A percentile compares a stretch with the other conserved stretches of the same genome.
These are phyloP conservation scores for Penicillium sp. DNA, from an alignment of 2,329 filamentous ascomycete species.

Conservation along the genomic window DNA sequence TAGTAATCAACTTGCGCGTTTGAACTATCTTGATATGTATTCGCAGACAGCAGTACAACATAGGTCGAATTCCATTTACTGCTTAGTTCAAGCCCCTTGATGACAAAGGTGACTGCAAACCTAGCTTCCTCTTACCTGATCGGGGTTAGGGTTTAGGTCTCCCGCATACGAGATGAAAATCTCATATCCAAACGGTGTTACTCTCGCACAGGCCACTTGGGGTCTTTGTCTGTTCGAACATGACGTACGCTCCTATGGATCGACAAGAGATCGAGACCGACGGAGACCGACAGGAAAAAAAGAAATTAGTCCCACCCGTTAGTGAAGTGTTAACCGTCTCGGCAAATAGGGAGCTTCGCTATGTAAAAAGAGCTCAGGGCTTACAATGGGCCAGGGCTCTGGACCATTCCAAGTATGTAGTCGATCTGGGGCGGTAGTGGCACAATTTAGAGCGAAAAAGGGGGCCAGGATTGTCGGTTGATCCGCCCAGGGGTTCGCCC, in stretches of 20 bases:
- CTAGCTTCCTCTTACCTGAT: constrained; percentile 1
- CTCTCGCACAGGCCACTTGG: constrained; percentile 19
- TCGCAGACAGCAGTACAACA: not conserved
- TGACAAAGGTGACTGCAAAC: not conserved
- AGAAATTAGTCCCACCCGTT: not conserved
- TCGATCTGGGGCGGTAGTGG: constrained; percentile 30
- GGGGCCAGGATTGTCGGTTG: constrained; percentile 22
- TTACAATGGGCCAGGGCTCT: not conserved
- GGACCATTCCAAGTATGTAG: constrained; percentile 10
- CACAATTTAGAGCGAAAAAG: constrained; percentile 17
- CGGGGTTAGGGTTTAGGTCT: not conserved
- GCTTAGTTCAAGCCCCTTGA: not conserved
- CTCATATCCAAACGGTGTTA: constrained; percentile 14
- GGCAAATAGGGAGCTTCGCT: not conserved
- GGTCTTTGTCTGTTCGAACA: constrained; percentile 3
- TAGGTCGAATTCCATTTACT: not conserved
- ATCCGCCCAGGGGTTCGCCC: constrained; percentile 33
- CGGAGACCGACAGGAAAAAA: constrained; percentile 4
- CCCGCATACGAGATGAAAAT: constrained; percentile 4
- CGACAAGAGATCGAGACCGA: constrained; percentile 8
- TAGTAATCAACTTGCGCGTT: not conserved
- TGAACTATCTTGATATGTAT: not conserved
- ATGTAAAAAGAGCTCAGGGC: not conserved
- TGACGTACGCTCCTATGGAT: constrained; percentile 15
- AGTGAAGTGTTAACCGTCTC: not conserved